phyloP scores from a whole-genome alignment of 2,329 filamentous ascomycete species.

The Penicillium fuscoglaucum region DNA sequence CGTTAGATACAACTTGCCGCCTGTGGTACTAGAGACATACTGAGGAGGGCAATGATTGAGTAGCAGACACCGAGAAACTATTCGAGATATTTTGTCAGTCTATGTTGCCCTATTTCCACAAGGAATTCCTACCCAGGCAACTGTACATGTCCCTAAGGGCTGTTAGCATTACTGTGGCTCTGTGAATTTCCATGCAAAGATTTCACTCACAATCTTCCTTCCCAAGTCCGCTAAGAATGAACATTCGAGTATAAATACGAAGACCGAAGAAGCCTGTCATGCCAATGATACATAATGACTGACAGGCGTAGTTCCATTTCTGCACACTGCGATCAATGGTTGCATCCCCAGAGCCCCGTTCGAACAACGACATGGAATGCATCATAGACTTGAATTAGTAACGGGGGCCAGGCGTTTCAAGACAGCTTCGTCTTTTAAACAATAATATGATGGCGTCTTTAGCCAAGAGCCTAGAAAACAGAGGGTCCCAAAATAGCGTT shows the following conservation, averaged over 20 bases:
- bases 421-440: not conserved
- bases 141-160: conserved; percentile 19
- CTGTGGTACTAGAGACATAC: conserved; percentile 16
- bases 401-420: not conserved
- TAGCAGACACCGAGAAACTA: conserved; percentile 27
- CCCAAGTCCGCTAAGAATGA: conserved; percentile 24
- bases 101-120: not conserved
- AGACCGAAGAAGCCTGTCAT: conserved; percentile 30
- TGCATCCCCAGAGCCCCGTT: conserved; percentile 8
- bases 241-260: conserved; percentile 27
- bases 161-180: not conserved
- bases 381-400: not conserved
- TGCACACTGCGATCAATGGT: conserved; percentile 25
- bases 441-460: not conserved
- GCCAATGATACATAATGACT: conserved; percentile 29
- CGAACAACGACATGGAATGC: conserved; percentile 6
- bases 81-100: not conserved
- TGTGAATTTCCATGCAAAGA: not conserved
- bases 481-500: not conserved
- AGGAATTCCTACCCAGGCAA: conserved; percentile 11
- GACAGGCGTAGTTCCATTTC: conserved; percentile 28
- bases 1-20: conserved; percentile 7
- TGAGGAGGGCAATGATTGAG: conserved; percentile 27
- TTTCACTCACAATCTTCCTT: conserved; percentile 31
- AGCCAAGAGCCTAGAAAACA: not conserved